These are phyloP conservation scores for Xanthoparmelia taractica DNA, from an alignment of 495 filamentous ascomycete species.

Conservation along the genomic window DNA sequence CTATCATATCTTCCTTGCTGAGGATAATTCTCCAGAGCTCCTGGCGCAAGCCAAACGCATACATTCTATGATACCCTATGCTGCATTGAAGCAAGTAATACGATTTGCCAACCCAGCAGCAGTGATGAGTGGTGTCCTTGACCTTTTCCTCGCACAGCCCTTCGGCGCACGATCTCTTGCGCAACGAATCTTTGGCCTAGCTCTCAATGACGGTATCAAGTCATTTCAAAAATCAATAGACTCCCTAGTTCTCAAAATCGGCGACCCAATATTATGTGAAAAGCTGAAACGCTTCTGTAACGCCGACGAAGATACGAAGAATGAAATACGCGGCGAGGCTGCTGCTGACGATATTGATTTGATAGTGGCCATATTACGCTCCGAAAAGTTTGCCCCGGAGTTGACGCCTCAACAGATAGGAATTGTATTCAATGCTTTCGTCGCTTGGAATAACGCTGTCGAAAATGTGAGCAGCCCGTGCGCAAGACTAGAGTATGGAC, in stretches of 20 bases:
- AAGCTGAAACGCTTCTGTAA: slow-evolving; percentile 76
- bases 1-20: slow-evolving; percentile 94
- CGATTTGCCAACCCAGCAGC: slow-evolving; percentile 91
- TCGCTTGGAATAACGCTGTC: slow-evolving; percentile 93
- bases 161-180: slow-evolving; percentile 83
- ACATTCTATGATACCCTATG: slow-evolving; percentile 88
- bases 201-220: slow-evolving; percentile 81
- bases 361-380: slow-evolving; percentile 71
- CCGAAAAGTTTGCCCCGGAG: slow-evolving; percentile 61
- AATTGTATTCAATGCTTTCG: slow-evolving; percentile 83
- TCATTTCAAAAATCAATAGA: slow-evolving; percentile 80
- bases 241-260: slow-evolving; percentile 61
- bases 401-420: slow-evolving; percentile 66
- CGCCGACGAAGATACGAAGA: slow-evolving; percentile 63
- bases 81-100: slow-evolving; percentile 89
- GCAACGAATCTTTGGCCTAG: slow-evolving; percentile 87
- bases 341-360: slow-evolving; percentile 64
- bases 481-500: slow-evolving; percentile 16
- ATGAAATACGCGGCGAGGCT: slow-evolving; percentile 65
- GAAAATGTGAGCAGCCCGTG: slow-evolving; percentile 55
- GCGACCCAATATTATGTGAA: slow-evolving; percentile 66
- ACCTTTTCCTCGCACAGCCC: slow-evolving; percentile 91
- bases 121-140: slow-evolving; percentile 87
- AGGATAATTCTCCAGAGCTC: slow-evolving; percentile 93
- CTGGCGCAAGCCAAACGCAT: slow-evolving; percentile 91